Evolutionary conservation across 139 green algal species (phyloP).

Genomic region (Chlamydomonas asymmetrica): DNA sequence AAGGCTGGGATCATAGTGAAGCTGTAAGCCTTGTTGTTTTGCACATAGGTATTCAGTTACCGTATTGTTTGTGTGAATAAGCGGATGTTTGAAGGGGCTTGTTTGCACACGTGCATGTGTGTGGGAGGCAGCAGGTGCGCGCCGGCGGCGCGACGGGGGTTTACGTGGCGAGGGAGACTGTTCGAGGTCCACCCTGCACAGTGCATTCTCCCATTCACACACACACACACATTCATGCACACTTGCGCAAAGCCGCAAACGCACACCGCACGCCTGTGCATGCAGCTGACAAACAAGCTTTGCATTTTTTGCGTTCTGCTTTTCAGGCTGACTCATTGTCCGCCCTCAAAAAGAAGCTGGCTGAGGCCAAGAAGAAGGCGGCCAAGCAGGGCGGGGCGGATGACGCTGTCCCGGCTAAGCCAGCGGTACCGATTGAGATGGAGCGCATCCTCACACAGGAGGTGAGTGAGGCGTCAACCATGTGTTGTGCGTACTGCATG

Average conservation of each 20-base stretch:
- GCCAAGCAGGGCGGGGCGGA: neutral
- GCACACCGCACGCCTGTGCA: too few species aligned
- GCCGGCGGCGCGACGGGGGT: too few species aligned
- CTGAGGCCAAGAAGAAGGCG: slow-evolving; percentile 39
- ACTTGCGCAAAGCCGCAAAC: neutral
- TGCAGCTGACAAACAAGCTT: neutral
- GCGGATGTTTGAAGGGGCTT: slow-evolving; percentile 5
- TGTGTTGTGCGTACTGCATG: too few species aligned
- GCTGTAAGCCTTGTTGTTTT: too few species aligned
- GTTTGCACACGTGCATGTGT: slow-evolving; percentile 19
- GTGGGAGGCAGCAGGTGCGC: slow-evolving; percentile 10
- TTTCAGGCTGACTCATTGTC: slow-evolving; percentile 24
- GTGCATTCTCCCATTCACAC: slow-evolving; percentile 3
- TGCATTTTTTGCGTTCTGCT: slow-evolving; percentile 2
- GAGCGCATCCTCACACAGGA: slow-evolving; percentile 72
- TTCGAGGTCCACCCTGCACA: too few species aligned
- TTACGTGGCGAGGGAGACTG: too few species aligned
- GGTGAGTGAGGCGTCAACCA: neutral
- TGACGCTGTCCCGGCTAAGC: neutral
- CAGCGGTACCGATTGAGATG: slow-evolving; percentile 59
- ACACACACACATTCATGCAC: slow-evolving; percentile 3
- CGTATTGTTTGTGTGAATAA: slow-evolving; percentile 7
- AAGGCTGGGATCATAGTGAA: too few species aligned
- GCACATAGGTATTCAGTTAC: too few species aligned
- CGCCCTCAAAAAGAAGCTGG: slow-evolving; percentile 48